These are phyloP conservation scores for Pythium aquatile DNA, from an alignment of 352 stramenopile genomes.

Conservation along the genomic window DNA sequence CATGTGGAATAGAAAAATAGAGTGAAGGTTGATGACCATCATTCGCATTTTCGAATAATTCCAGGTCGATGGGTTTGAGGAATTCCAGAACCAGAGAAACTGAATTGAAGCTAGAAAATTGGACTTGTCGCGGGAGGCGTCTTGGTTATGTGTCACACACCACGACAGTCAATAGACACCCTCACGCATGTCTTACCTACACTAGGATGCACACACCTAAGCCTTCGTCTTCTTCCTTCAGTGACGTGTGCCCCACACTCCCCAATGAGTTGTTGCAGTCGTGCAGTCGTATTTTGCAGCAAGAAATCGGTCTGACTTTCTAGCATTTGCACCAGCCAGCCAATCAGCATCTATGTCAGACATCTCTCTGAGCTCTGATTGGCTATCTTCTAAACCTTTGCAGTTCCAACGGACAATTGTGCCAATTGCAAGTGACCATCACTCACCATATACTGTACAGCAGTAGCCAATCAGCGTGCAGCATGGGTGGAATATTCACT, in stretches of 20 bases:
- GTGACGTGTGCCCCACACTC: background rate
- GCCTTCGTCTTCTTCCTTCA: background rate
- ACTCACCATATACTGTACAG: slow-evolving; percentile 20
- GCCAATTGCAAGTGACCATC: slow-evolving; percentile 25
- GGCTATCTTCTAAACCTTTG: slow-evolving; percentile 5
- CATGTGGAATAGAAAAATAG: background rate
- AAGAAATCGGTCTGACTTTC: slow-evolving; percentile 13
- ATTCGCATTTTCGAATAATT: background rate
- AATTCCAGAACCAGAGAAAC: background rate
- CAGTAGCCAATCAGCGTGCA: slow-evolving; percentile 32
- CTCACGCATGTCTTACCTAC: background rate
- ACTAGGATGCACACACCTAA: background rate
- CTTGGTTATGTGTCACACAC: background rate
- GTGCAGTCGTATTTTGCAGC: background rate
- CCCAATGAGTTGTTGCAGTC: background rate
- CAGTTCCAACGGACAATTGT: slow-evolving; percentile 1
- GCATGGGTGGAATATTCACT: slow-evolving; percentile 37
- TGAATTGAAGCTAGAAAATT: background rate
- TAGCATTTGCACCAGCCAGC: slow-evolving; percentile 12
- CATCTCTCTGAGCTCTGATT: slow-evolving; percentile 12
- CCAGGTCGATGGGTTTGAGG: background rate
- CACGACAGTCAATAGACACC: background rate
- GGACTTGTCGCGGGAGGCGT: background rate
- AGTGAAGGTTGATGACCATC: background rate
- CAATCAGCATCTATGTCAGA: slow-evolving; percentile 21